Base-by-base conservation (phyloP, 2,329 filamentous ascomycete species). In the Onygenales sp. region DNA sequence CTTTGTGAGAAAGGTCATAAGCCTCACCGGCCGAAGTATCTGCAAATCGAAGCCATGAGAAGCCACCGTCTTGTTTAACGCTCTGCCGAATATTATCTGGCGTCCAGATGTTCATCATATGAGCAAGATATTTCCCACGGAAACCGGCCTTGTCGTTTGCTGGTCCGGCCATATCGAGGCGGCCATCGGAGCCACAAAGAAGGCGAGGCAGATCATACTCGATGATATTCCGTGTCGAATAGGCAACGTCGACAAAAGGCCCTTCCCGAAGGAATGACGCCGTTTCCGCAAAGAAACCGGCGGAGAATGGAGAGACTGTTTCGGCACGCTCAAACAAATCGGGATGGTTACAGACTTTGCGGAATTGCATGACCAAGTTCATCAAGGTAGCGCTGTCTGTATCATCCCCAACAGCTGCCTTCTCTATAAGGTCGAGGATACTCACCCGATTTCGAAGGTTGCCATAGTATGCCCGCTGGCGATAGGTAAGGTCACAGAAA, bases 341-440 rank as follows among this genome's bases (percentile, higher is more conserved):
- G 0, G 93, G 93, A 67, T 98, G 93, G 66, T 98, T 98, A 75
- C 93, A 98, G 54, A 98, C 93, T 74, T 98, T 98, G 63, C 93
- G 84, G 81, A 98, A 98, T 72, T 98, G 93, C 93, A 98, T 98
- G 58, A 98, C 93, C 59, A 98, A 77, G 70, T 98, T 98, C 93
- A 98, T 97, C 63, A 98, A 74, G 1, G 92, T 97, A 42, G 92
- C 91, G 37, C 88, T 95, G 66, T 97, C 93, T 62, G 92, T 85
- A 49, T 97, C 93, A 63, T 96, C 91, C 37, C 93, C 93, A 61
- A 93, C 81, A 2, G 92, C 92, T 1, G 89, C 90, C 78, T 96
- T 97, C 70, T 98, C 93, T 52, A 98, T 94, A 14, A 98, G 83
- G 67, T 98, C 93, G 84, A 97, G 93, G 61, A 98, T 90, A 70